Percentiles rank a stretch among this genome's conserved stretches.
Conservation (phyloP, 805 yeast species). For the Candida ficus region DNA sequence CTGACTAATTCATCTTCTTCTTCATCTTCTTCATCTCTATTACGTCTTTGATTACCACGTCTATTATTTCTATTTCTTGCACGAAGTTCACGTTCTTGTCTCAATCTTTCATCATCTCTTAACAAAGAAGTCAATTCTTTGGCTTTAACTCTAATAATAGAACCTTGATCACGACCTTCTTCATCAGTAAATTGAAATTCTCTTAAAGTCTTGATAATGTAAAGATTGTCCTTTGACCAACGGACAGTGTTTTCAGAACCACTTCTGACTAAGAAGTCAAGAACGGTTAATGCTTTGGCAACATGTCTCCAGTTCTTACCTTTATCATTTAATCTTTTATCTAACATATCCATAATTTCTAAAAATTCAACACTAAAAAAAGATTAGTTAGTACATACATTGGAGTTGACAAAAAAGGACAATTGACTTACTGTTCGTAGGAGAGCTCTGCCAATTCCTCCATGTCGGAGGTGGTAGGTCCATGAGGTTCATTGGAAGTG, state of each 20-base stretch:
- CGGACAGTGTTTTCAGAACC: conserved; percentile 87
- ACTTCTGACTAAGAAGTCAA: conserved; percentile 78
- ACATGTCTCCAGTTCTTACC: conserved; percentile 98
- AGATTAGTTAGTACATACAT: conserved; percentile 4
- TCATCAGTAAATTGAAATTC: conserved; percentile 86
- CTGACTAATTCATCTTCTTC: conserved; percentile 72
- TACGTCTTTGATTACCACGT: conserved; percentile 25
- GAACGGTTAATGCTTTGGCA: conserved; percentile 83
- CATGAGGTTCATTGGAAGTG: conserved; percentile 80
- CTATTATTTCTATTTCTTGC: conserved; percentile 33
- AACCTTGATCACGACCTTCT: conserved; percentile 78
- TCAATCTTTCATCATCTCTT: conserved; percentile 75
- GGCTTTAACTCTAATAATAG: conserved; percentile 82
- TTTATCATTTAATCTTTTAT: conserved; percentile 86
- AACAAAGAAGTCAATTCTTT: conserved; percentile 78
- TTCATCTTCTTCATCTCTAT: conserved; percentile 23
- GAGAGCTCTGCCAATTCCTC: conserved; percentile 77
- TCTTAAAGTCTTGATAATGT: conserved; percentile 81
- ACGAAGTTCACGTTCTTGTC: conserved; percentile 55
- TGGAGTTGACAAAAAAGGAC: not conserved
- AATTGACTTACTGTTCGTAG: conserved; percentile 39
- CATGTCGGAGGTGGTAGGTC: conserved; percentile 79
- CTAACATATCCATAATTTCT: conserved; percentile 92
- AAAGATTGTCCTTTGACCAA: conserved; percentile 88
- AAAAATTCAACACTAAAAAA: conserved; percentile 57